A percentile compares a stretch with the other conserved stretches of the same genome.
Evolutionary conservation across 1,284 basidiomycete species (phyloP).

Genomic region (Apiotrichum akiyoshidainum): DNA sequence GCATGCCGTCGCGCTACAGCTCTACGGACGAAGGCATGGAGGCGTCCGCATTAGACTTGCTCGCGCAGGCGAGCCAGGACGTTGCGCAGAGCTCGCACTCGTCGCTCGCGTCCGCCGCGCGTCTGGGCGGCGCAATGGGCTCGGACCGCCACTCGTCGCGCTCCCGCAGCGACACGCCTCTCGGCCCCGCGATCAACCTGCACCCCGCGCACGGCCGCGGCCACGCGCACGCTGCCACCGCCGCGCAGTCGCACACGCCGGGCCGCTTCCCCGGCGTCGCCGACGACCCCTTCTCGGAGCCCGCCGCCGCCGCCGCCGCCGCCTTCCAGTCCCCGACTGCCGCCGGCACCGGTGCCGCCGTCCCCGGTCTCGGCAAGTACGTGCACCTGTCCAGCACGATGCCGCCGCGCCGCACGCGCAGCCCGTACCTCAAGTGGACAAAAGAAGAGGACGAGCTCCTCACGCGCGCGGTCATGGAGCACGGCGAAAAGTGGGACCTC

Average conservation of each 20-base stretch:
- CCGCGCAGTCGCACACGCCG: background rate
- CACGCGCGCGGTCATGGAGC: constrained; percentile 45
- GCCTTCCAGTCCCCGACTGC: constrained; percentile 37
- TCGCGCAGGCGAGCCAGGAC: constrained; percentile 43
- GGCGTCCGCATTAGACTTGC: constrained; percentile 40
- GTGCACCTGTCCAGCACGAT: constrained; percentile 43
- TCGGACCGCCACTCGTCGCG: background rate
- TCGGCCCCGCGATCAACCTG: constrained; percentile 42
- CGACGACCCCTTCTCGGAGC: constrained; percentile 17
- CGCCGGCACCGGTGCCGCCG: too few relatives aligned
- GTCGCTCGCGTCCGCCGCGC: constrained; percentile 1
- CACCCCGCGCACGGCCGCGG: background rate
- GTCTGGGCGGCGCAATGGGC: background rate
- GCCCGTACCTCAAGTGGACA: constrained; percentile 49
- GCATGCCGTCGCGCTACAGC: constrained; percentile 2
- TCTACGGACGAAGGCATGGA: constrained; percentile 12
- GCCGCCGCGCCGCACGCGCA: constrained; percentile 41
- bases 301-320: background rate
- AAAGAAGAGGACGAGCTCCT: constrained; percentile 50
- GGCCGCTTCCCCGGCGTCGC: background rate
- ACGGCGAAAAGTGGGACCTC: constrained; percentile 51
- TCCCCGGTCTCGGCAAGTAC: constrained; percentile 48
- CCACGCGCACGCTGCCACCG: too few relatives aligned
- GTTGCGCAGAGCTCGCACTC: constrained; percentile 14
- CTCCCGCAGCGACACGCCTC: constrained; percentile 16